Evolutionary conservation across 202 grass and related monocot genomes (phyloP).

Genomic region (Musa balbisiana): DNA sequence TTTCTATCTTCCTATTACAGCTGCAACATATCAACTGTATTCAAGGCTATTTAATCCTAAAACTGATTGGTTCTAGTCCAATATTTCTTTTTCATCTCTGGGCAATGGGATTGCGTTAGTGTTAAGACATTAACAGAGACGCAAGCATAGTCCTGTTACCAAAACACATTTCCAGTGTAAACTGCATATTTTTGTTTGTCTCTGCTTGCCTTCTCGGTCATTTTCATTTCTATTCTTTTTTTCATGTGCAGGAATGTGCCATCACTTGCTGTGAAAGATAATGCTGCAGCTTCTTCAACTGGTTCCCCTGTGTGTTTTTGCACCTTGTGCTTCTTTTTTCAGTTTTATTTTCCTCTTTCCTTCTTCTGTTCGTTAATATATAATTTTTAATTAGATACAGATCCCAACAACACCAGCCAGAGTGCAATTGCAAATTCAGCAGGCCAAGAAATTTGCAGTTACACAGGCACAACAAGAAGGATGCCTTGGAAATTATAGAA

Average conservation of each 20-base stretch:
- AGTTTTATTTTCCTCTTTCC: conserved; percentile 13
- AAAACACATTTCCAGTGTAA: too few species aligned
- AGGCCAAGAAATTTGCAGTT: conserved; percentile 64
- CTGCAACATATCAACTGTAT: too few species aligned
- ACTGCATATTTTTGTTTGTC: not conserved
- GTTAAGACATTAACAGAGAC: too few species aligned
- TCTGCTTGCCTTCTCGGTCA: not conserved
- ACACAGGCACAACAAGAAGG: conserved; percentile 66
- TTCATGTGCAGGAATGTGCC: conserved; percentile 34
- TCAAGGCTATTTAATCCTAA: too few species aligned
- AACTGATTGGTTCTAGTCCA: too few species aligned
- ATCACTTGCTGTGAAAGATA: conserved; percentile 37
- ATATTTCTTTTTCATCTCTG: too few species aligned
- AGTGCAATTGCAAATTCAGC: conserved; percentile 56
- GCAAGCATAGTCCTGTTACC: too few species aligned
- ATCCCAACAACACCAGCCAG: conserved; percentile 21
- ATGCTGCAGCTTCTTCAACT: conserved; percentile 32
- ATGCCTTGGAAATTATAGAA: conserved; percentile 73
- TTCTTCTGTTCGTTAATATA: conserved; percentile 18
- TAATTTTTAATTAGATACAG: conserved; percentile 34
- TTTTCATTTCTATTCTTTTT: not conserved
- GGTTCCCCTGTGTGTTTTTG: conserved; percentile 23
- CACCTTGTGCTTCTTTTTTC: conserved; percentile 15
- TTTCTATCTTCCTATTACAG: too few species aligned
- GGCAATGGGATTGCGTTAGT: too few species aligned